Base-by-base conservation (phyloP, 352 stramenopile genomes). In the Globisporangium carolinianum region DNA sequence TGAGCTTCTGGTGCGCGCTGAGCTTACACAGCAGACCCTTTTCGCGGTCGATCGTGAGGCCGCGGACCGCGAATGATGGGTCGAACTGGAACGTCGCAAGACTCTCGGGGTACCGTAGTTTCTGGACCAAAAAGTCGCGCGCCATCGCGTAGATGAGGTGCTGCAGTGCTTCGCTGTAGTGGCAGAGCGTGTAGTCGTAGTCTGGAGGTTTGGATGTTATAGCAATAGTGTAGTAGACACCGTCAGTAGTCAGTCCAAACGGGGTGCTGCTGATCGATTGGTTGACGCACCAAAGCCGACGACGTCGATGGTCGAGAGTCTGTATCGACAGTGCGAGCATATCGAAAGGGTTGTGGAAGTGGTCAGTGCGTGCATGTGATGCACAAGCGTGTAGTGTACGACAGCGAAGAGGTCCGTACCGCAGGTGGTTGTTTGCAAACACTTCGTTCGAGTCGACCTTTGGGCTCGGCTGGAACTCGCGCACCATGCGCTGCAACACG, bases 121-220 rank as follows among this genome's bases (percentile, higher is more conserved):
- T 87, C 56, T 87, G 66, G 9, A 91, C 92, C 66, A 98, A 65
- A 42, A 90, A 78, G 47, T 92, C 83, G 18, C 91, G 69, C 12
- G 91, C 87, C 88, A 97, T 97, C 24, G 84, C 71, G 67, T 97
- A 98, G 63, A 98, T 97, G 32, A 98, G 79, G 32, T 91, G 74
- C 62, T 98, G 78, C 5, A 98, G 69, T 65, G 96, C 82, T 49
- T 94, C 76, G 1, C 75, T 96, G 73, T 98, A 98, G 50, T 96
- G 92, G 12, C 93, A 94, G 6, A 98, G 67, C 39, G 91, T 98
- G 68, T 97, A 98, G 70, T 98, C 93, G 57, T 96, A 98, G 65
- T 98, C 93, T 90, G 50, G 24, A 32, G 24, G 24, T 32, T 32
- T 32, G 24, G 24, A 2, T 32, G 24, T 32, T 3, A 32, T 32